phyloP scores from a whole-genome alignment of 2,329 filamentous ascomycete genomes.

The Plectosphaerella plurivora region DNA sequence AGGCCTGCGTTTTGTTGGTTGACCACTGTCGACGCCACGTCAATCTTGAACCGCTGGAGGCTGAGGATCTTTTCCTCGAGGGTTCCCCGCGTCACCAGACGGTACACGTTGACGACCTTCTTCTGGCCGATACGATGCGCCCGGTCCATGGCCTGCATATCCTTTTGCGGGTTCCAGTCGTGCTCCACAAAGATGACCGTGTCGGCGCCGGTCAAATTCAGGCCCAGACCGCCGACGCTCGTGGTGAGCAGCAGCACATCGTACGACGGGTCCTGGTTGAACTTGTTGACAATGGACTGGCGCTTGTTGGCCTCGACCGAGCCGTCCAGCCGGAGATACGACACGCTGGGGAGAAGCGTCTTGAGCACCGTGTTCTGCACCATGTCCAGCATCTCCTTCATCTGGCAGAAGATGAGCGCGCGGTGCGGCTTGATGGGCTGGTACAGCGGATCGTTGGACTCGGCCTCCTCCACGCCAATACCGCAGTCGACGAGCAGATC shows the following conservation, averaged over 20 bases:
- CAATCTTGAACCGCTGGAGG: conserved; percentile 98
- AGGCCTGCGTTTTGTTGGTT: conserved; percentile 98
- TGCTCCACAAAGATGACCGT: conserved; percentile 99
- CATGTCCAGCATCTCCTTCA: conserved; percentile 99
- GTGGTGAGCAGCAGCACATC: conserved; percentile 92
- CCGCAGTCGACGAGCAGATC: conserved; percentile 98
- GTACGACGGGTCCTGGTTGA: conserved; percentile 96
- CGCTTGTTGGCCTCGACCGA: conserved; percentile 88
- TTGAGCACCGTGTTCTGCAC: conserved; percentile 91
- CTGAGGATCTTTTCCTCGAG: conserved; percentile 98
- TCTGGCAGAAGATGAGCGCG: conserved; percentile 95
- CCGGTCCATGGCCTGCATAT: conserved; percentile 97
- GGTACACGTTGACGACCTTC: conserved; percentile 99
- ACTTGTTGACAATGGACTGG: conserved; percentile 97
- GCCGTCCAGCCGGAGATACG: conserved; percentile 90
- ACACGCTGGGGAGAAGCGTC: conserved; percentile 85
- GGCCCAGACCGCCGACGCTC: conserved; percentile 86
- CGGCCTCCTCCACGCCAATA: conserved; percentile 73
- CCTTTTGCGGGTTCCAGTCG: conserved; percentile 99
- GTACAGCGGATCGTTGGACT: conserved; percentile 55
- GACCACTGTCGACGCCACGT: conserved; percentile 95
- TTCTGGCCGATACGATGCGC: conserved; percentile 98
- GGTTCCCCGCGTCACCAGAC: conserved; percentile 90
- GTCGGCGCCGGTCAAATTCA: conserved; percentile 94
- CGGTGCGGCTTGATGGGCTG: conserved; percentile 93